phyloP scores from a whole-genome alignment of 805 yeast species.

The Metschnikowia santaceciliae region DNA sequence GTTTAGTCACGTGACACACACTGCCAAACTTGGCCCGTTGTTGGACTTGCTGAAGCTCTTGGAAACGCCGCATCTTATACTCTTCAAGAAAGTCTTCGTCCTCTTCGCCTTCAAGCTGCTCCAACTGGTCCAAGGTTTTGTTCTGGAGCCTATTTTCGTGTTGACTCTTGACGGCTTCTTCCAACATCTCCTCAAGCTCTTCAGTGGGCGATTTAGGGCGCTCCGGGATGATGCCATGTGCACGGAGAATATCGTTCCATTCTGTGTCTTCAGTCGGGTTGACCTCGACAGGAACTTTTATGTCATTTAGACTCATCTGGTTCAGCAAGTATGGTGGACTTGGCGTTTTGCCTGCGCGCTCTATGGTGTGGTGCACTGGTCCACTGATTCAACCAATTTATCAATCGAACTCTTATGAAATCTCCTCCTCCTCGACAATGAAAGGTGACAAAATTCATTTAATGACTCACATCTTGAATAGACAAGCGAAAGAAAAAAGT shows the following conservation, averaged over 20 bases:
- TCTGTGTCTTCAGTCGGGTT: conserved; percentile 97
- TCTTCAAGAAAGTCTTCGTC: conserved; percentile 82
- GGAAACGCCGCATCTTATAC: conserved; percentile 73
- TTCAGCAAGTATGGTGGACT: background rate
- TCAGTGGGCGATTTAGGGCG: conserved; percentile 85
- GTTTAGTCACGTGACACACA: conserved; percentile 75
- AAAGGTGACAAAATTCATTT: too few relatives aligned
- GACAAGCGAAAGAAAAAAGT: too few relatives aligned
- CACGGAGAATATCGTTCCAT: conserved; percentile 94
- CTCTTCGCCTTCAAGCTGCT: conserved; percentile 86
- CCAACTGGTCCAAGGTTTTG: conserved; percentile 75
- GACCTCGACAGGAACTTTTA: conserved; percentile 76
- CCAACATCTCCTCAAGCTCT: conserved; percentile 81
- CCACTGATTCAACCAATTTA: too few relatives aligned
- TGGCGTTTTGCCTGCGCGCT: background rate
- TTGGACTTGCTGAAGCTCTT: conserved; percentile 62
- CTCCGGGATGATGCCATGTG: conserved; percentile 89
- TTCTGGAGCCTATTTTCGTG: conserved; percentile 80
- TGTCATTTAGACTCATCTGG: conserved; percentile 31
- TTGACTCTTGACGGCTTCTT: conserved; percentile 73
- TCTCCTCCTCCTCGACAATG: too few relatives aligned
- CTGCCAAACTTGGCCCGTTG: conserved; percentile 63
- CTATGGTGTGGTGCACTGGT: background rate
- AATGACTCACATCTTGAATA: too few relatives aligned
- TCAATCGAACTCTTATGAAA: too few relatives aligned